Percentiles rank a stretch among this genome's conserved stretches.
These are phyloP conservation scores for Globisporangium heterothallicum DNA, from an alignment of 352 stramenopile species.

Conservation along the genomic window DNA sequence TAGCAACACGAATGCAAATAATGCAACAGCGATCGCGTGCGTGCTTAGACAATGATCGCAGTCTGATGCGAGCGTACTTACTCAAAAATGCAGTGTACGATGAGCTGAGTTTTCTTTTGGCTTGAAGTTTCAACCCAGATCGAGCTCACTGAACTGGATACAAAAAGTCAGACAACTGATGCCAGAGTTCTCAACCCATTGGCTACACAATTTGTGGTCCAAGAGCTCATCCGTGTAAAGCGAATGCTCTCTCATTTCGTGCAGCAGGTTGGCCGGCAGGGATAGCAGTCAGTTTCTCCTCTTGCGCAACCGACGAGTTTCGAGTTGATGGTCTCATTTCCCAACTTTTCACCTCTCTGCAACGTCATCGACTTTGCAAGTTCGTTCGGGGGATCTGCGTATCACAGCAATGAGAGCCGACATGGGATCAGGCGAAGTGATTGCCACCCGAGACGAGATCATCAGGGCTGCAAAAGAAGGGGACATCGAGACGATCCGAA, in stretches of 20 bases:
- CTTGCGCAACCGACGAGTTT: no score
- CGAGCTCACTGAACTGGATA: background rate
- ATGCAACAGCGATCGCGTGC: no score
- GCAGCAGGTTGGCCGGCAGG: background rate
- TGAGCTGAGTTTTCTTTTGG: no score
- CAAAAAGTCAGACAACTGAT: background rate
- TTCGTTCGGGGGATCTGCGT: no score
- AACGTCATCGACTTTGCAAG: no score
- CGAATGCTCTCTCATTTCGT: slow-evolving; percentile 5
- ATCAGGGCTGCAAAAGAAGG: slow-evolving; percentile 5
- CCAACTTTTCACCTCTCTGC: background rate
- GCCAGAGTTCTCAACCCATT: slow-evolving; percentile 1
- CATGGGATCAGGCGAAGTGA: background rate
- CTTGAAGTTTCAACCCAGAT: background rate
- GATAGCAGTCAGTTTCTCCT: no score
- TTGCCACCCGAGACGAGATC: slow-evolving; percentile 6
- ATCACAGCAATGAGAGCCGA: background rate
- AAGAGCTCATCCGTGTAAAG: background rate
- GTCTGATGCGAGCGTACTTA: no score
- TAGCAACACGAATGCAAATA: no score
- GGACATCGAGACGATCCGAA: background rate
- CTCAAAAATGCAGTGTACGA: no score
- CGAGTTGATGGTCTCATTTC: background rate
- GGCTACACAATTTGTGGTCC: slow-evolving; percentile 4
- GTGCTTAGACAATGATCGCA: no score